Conservation (phyloP, 306 rosid species). For the Elaeagnus macrophylla region DNA sequence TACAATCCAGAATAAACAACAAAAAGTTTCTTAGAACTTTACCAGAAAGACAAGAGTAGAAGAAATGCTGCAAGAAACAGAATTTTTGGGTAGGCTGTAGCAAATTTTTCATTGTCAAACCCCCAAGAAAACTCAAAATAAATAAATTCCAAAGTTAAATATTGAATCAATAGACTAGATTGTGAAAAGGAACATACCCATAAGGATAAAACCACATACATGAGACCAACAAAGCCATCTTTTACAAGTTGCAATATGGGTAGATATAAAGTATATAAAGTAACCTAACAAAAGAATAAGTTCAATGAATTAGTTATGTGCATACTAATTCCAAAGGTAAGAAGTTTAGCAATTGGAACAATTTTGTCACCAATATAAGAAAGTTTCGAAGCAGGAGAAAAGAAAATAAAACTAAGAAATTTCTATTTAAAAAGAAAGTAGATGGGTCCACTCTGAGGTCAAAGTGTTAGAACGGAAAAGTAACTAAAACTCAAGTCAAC, state of each 20-base stretch:
- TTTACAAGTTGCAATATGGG: conserved; percentile 39
- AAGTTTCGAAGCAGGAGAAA: background rate
- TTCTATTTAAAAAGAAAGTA: no score
- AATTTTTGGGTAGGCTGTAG: conserved; percentile 60
- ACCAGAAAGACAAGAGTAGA: conserved; percentile 67
- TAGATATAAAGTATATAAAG: conserved; percentile 43
- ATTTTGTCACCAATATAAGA: background rate
- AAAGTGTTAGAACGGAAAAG: no score
- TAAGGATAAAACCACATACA: conserved; percentile 50
- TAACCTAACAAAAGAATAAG: conserved; percentile 41
- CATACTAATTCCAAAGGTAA: background rate
- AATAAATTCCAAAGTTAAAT: conserved; percentile 10
- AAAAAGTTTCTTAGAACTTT: conserved; percentile 15
- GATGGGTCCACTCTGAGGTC: no score
- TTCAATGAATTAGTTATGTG: conserved; percentile 9
- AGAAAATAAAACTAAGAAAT: no score
- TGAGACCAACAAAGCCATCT: conserved; percentile 53
- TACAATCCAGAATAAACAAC: background rate
- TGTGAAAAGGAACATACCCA: conserved; percentile 41
- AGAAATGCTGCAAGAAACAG: conserved; percentile 56
- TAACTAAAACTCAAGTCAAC: no score
- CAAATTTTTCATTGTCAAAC: conserved; percentile 23
- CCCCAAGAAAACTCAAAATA: conserved; percentile 12
- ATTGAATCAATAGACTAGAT: conserved; percentile 4
- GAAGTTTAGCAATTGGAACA: background rate